Conservation (phyloP, 805 yeast genomes). For the Metschnikowia santaceciliae region DNA sequence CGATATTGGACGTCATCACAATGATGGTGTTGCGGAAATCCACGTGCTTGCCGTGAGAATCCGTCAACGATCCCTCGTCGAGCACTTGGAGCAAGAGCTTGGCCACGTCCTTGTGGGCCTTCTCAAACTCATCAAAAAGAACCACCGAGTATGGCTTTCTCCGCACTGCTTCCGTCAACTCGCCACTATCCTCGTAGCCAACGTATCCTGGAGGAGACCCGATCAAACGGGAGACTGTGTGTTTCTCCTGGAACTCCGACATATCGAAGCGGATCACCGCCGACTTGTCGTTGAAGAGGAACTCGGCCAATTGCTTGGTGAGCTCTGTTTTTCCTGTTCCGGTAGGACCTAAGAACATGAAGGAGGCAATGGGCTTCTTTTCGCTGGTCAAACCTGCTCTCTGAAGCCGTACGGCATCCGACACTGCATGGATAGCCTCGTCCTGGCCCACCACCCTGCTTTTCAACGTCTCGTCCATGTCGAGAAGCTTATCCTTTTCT, state of each 20-base stretch:
- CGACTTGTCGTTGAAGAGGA: conserved; percentile 82
- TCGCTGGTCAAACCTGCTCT: conserved; percentile 95
- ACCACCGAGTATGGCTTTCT: conserved; percentile 93
- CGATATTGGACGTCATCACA: conserved; percentile 95
- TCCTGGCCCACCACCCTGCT: conserved; percentile 91
- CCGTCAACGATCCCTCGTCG: conserved; percentile 93
- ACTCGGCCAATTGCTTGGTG: conserved; percentile 88
- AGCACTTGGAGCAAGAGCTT: conserved; percentile 86
- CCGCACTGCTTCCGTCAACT: conserved; percentile 92
- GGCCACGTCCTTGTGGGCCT: conserved; percentile 94
- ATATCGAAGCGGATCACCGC: conserved; percentile 91
- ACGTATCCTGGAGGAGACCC: conserved; percentile 99
- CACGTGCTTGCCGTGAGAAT: conserved; percentile 89
- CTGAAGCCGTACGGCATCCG: conserved; percentile 93
- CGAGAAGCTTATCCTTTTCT: conserved; percentile 83
- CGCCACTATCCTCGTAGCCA: conserved; percentile 94
- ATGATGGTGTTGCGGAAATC: conserved; percentile 93
- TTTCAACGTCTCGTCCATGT: conserved; percentile 78
- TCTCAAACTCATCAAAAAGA: conserved; percentile 92
- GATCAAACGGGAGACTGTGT: conserved; percentile 81
- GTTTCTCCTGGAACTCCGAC: conserved; percentile 97
- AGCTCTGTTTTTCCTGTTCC: conserved; percentile 98
- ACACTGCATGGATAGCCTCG: conserved; percentile 83
- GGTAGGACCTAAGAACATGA: conserved; percentile 96
- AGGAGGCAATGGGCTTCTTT: conserved; percentile 92